phyloP scores from a whole-genome alignment of 495 filamentous ascomycete genomes.

The Podospora didyma region DNA sequence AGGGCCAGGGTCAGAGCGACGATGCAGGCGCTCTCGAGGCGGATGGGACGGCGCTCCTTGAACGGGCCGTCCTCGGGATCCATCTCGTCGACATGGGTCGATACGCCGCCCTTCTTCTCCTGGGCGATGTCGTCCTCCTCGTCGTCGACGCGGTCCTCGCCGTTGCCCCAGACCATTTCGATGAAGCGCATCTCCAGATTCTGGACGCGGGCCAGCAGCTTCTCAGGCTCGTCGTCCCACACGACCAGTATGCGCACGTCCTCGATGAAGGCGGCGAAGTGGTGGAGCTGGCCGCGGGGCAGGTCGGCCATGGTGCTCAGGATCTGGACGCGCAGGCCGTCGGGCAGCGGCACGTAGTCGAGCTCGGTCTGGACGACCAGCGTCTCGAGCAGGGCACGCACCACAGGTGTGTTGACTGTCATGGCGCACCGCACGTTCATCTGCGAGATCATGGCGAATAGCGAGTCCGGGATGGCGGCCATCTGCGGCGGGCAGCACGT shows the following conservation, averaged over 20 bases:
- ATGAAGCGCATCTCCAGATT: conserved; percentile 51
- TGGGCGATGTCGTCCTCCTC: conserved; percentile 23
- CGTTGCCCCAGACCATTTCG: conserved; percentile 50
- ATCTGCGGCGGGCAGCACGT: conserved; percentile 54
- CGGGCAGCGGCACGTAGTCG: conserved; percentile 50
- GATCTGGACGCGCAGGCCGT: conserved; percentile 58
- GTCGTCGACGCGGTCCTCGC: conserved; percentile 34
- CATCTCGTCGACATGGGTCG: conserved; percentile 1
- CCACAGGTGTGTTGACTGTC: conserved; percentile 29
- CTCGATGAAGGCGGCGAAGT: conserved; percentile 64
- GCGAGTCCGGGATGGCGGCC: conserved; percentile 37
- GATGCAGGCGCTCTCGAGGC: conserved; percentile 50
- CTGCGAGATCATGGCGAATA: conserved; percentile 47
- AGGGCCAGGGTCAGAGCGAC: conserved; percentile 48
- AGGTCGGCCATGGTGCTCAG: conserved; percentile 52
- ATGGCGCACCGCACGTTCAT: conserved; percentile 51
- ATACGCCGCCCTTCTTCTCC: conserved; percentile 19
- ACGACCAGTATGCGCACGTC: conserved; percentile 54
- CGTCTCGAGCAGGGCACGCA: conserved; percentile 22
- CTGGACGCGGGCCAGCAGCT: conserved; percentile 46
- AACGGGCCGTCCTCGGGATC: conserved; percentile 26
- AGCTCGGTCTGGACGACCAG: conserved; percentile 24
- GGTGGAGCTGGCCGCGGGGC: conserved; percentile 56
- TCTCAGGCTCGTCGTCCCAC: conserved; percentile 63
- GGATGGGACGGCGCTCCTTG: conserved; percentile 36